Percentiles rank a stretch among this genome's conserved stretches.
These are phyloP conservation scores for Senecio squalidus DNA, from an alignment of 140 eudicot genomes.

Conservation along the genomic window DNA sequence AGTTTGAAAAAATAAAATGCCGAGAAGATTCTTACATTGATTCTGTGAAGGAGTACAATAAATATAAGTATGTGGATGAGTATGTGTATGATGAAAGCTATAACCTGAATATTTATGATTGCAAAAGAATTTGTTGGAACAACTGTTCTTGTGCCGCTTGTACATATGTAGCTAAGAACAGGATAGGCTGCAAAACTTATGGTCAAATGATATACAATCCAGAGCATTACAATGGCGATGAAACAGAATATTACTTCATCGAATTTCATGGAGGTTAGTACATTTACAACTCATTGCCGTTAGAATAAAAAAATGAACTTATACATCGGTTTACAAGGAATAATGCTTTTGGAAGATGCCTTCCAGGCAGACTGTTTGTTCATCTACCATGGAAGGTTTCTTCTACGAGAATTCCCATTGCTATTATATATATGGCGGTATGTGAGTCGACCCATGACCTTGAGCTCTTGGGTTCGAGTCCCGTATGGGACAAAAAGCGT, in stretches of 20 bases:
- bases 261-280: slow-evolving; percentile 13
- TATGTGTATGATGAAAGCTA: slow-evolving; percentile 16
- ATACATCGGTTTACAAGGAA: not conserved
- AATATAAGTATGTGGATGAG: slow-evolving; percentile 5
- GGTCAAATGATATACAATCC: slow-evolving; percentile 14
- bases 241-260: not conserved
- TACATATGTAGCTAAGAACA: slow-evolving; percentile 20
- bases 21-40: slow-evolving; percentile 11
- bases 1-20: slow-evolving; percentile 20
- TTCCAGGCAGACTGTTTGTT: not conserved
- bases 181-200: slow-evolving; percentile 32
- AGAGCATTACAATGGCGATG: not conserved
- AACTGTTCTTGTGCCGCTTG: slow-evolving; percentile 37
- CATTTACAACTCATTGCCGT: not conserved
- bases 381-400: too few relatives aligned
- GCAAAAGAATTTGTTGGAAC: slow-evolving; percentile 28
- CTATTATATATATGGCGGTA: too few relatives aligned
- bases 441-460: too few relatives aligned
- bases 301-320: not conserved
- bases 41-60: not conserved
- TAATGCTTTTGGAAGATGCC: not conserved
- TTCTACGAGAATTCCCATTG: too few relatives aligned
- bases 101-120: slow-evolving; percentile 32
- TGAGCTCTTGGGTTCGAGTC: too few relatives aligned
- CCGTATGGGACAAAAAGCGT: too few relatives aligned